Conservation (phyloP, 352 stramenopile genomes). For the Phytophthora lateralis region DNA sequence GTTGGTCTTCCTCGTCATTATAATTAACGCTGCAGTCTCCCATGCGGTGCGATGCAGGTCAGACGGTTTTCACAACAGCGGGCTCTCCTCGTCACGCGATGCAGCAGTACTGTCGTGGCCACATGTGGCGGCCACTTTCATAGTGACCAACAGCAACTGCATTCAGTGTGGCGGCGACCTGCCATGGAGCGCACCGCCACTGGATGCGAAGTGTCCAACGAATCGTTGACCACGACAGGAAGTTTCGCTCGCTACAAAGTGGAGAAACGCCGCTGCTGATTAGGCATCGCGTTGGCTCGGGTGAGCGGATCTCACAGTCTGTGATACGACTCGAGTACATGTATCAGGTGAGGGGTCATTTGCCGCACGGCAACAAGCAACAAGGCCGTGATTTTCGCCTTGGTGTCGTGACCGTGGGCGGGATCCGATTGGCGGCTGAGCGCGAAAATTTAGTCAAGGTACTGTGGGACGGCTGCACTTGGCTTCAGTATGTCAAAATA, state of each 20-base stretch:
- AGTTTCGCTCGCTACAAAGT: constrained; percentile 4
- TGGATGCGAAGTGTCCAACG: constrained; percentile 9
- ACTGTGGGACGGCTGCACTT: neutral
- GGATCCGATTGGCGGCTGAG: neutral
- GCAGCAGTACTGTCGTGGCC: neutral
- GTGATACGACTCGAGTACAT: constrained; percentile 17
- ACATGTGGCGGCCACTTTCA: neutral
- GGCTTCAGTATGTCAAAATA: neutral
- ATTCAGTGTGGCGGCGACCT: neutral
- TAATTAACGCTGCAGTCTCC: neutral
- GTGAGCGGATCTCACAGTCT: constrained; percentile 12
- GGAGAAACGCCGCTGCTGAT: neutral
- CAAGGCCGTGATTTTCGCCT: no score
- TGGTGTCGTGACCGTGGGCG: neutral
- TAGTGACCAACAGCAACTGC: neutral
- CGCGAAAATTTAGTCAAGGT: neutral
- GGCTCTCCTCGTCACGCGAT: neutral
- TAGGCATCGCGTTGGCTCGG: neutral
- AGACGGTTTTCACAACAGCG: neutral
- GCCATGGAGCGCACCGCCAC: constrained; percentile 7
- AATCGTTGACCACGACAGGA: constrained; percentile 9
- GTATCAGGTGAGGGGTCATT: constrained; percentile 3
- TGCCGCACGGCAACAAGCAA: neutral
- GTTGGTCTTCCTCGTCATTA: neutral
- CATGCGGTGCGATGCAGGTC: neutral